These are phyloP conservation scores for Pezicula radicicola DNA, from an alignment of 2,329 filamentous ascomycete genomes.

Conservation along the genomic window DNA sequence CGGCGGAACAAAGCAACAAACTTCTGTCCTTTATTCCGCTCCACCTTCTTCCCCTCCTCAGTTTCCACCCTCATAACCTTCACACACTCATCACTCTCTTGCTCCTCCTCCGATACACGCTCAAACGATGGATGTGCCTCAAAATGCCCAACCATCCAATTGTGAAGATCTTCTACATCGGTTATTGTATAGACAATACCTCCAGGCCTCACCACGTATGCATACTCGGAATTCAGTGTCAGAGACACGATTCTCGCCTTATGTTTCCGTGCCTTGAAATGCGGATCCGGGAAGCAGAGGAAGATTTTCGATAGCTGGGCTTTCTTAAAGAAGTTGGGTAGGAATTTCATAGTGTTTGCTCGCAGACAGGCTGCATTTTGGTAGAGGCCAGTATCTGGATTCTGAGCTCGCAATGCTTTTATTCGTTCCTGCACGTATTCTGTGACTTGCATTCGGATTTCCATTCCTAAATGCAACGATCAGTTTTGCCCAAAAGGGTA, in stretches of 20 bases:
- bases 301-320: constrained; percentile 86
- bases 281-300: constrained; percentile 96
- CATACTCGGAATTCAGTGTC: constrained; percentile 89
- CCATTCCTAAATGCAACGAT: constrained; percentile 60
- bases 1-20: constrained; percentile 87
- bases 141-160: constrained; percentile 91
- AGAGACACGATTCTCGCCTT: constrained; percentile 92
- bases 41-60: constrained; percentile 96
- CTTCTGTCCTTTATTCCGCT: constrained; percentile 84
- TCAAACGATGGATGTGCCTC: constrained; percentile 76
- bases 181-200: constrained; percentile 95
- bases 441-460: constrained; percentile 87
- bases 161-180: constrained; percentile 89
- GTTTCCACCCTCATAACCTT: constrained; percentile 77
- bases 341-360: constrained; percentile 97
- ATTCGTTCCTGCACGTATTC: constrained; percentile 89
- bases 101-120: constrained; percentile 65
- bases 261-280: constrained; percentile 97
- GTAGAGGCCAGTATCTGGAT: constrained; percentile 53
- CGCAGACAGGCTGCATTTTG: constrained; percentile 88
- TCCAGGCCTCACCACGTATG: constrained; percentile 77
- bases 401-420: constrained; percentile 71
- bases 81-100: constrained; percentile 68
- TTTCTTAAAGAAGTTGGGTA: constrained; percentile 93
- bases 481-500: constrained; percentile 1